These are phyloP conservation scores for Rhizoclosmatium globosum DNA, from an alignment of 192 early-diverging fungal genomes.

Conservation along the genomic window DNA sequence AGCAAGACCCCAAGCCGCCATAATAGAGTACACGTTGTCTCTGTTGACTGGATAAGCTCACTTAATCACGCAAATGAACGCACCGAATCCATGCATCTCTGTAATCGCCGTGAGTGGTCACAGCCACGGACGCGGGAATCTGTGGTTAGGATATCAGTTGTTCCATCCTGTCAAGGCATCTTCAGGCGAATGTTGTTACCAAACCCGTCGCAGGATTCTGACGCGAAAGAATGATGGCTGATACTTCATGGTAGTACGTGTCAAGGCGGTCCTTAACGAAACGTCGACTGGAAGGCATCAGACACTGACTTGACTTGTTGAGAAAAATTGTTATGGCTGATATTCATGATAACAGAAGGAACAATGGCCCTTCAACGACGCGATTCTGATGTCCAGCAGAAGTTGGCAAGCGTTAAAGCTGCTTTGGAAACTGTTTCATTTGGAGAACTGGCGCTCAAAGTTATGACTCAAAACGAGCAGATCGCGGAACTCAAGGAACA, in stretches of 20 bases:
- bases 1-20: constrained; percentile 82
- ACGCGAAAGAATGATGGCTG: constrained; percentile 76
- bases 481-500: neutral
- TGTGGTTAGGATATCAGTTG: neutral
- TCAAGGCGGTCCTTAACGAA: constrained; percentile 62
- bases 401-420: too few relatives aligned
- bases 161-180: neutral
- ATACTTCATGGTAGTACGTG: constrained; percentile 77
- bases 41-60: constrained; percentile 45
- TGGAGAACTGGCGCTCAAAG: too few relatives aligned
- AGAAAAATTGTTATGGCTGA: neutral
- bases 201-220: constrained; percentile 85
- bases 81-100: constrained; percentile 91
- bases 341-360: neutral
- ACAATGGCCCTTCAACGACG: neutral
- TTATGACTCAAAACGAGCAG: neutral
- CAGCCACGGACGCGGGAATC: constrained; percentile 87
- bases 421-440: too few relatives aligned
- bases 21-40: constrained; percentile 91
- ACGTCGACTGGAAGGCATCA: constrained; percentile 15
- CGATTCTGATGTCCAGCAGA: too few relatives aligned
- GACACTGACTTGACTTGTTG: neutral
- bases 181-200: constrained; percentile 31
- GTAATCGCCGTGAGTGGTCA: constrained; percentile 88
- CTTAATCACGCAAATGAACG: neutral